These are phyloP conservation scores for Skeletonema costatum DNA, from an alignment of 108 stramenopile species.

Conservation along the genomic window DNA sequence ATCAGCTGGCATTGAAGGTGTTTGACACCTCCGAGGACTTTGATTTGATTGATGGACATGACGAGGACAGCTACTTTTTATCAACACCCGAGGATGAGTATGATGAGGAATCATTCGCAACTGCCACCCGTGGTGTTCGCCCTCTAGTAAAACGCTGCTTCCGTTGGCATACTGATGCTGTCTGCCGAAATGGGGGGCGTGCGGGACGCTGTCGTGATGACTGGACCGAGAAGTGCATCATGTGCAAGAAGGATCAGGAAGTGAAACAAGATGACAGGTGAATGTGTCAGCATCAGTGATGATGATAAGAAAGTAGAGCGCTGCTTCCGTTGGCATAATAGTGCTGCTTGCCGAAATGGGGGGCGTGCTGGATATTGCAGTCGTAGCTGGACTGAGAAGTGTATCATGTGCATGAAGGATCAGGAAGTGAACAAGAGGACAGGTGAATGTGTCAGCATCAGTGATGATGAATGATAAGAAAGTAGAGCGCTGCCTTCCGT, in stretches of 20 bases:
- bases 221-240: not conserved
- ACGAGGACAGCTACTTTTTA: not conserved
- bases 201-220: not conserved
- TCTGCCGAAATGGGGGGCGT: slow-evolving; percentile 11
- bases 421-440: not conserved
- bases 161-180: not conserved
- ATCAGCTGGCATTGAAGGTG: not conserved
- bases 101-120: not conserved
- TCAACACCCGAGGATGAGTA: not conserved
- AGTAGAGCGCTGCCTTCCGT: slow-evolving; percentile 18
- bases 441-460: slow-evolving; percentile 3
- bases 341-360: too few species aligned
- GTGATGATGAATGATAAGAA: slow-evolving; percentile 26
- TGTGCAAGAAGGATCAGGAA: too few species aligned
- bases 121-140: not conserved
- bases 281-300: too few species aligned
- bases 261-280: too few species aligned
- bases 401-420: too few species aligned
- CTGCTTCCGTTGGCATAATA: too few species aligned
- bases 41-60: not conserved
- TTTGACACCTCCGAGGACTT: not conserved
- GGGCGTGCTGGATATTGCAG: too few species aligned
- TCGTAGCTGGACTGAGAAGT: too few species aligned
- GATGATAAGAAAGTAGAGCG: too few species aligned
- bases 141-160: not conserved